Percentiles rank a stretch among this genome's conserved stretches.
Conservation (phyloP, 2,329 filamentous ascomycete genomes). For the Parafenestella ontariensis region DNA sequence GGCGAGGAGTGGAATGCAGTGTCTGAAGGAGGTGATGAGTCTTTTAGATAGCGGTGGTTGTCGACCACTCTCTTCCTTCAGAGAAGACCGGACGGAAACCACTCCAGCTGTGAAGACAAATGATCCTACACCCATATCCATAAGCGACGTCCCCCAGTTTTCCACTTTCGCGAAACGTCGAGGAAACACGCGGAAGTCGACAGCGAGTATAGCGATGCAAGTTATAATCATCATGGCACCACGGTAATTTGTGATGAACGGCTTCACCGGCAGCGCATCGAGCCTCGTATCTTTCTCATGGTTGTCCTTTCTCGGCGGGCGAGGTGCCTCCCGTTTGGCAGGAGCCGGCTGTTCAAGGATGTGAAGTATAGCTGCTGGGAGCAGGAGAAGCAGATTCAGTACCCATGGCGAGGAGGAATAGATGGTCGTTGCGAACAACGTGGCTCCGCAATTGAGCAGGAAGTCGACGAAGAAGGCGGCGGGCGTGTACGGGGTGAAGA, state of each 20-base stretch:
- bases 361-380: constrained; percentile 72
- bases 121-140: constrained; percentile 96
- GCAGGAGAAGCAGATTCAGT: constrained; percentile 75
- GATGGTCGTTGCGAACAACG: constrained; percentile 84
- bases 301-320: constrained; percentile 30
- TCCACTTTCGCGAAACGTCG: constrained; percentile 96
- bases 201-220: constrained; percentile 90
- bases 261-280: constrained; percentile 76
- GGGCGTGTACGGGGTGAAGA: constrained; percentile 78
- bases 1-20: constrained; percentile 81
- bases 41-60: constrained; percentile 61
- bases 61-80: constrained; percentile 69
- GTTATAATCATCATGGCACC: constrained; percentile 91
- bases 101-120: constrained; percentile 95
- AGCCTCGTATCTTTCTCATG: constrained; percentile 32
- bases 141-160: constrained; percentile 99
- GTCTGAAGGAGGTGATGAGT: constrained; percentile 72
- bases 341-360: constrained; percentile 43
- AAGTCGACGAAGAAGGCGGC: constrained; percentile 80
- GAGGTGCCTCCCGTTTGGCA: constrained; percentile 19
- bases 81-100: constrained; percentile 81
- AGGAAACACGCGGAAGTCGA: constrained; percentile 93
- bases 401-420: constrained; percentile 79
- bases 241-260: constrained; percentile 91
- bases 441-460: constrained; percentile 80